Evolutionary conservation across 2,329 filamentous ascomycete species (phyloP).

Genomic region (Emmonsiellopsis sp.): DNA sequence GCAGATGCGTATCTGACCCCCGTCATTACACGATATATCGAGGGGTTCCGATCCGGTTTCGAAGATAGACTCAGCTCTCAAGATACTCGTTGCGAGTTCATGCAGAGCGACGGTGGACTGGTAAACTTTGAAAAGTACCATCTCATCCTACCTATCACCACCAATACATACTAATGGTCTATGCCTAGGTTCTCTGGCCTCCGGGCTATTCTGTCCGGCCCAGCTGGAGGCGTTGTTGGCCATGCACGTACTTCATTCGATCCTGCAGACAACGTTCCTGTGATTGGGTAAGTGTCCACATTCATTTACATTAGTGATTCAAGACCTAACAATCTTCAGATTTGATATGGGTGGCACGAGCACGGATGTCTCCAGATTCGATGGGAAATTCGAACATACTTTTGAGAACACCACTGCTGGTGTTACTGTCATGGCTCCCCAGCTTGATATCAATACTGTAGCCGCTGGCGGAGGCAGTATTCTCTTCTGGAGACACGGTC

Average conservation of each 20-base stretch:
- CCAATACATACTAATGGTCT: too few relatives aligned
- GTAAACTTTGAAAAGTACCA: too few relatives aligned
- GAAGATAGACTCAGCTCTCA: too few relatives aligned
- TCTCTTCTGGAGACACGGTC: slow-evolving; percentile 77
- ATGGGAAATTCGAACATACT: slow-evolving; percentile 81
- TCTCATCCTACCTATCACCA: too few relatives aligned
- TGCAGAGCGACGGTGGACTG: too few relatives aligned
- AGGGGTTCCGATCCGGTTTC: too few relatives aligned
- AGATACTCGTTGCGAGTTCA: neutral
- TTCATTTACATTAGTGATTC: too few relatives aligned
- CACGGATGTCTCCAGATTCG: slow-evolving; percentile 83
- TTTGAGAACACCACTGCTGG: slow-evolving; percentile 91
- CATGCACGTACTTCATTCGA: slow-evolving; percentile 94
- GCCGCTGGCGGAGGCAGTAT: slow-evolving; percentile 64
- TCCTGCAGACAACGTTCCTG: slow-evolving; percentile 65
- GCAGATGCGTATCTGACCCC: too few relatives aligned
- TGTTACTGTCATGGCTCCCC: slow-evolving; percentile 86
- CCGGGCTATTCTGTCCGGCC: slow-evolving; percentile 79
- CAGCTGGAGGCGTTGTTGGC: slow-evolving; percentile 87
- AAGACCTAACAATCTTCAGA: slow-evolving; percentile 21
- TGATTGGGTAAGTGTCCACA: slow-evolving; percentile 48
- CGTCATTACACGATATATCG: too few relatives aligned
- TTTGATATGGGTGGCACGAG: slow-evolving; percentile 96
- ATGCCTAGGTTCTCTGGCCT: slow-evolving; percentile 62
- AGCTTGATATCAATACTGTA: slow-evolving; percentile 91